Evolutionary conservation across 2,329 filamentous ascomycete species (phyloP).

Genomic region (Periconia sp.): DNA sequence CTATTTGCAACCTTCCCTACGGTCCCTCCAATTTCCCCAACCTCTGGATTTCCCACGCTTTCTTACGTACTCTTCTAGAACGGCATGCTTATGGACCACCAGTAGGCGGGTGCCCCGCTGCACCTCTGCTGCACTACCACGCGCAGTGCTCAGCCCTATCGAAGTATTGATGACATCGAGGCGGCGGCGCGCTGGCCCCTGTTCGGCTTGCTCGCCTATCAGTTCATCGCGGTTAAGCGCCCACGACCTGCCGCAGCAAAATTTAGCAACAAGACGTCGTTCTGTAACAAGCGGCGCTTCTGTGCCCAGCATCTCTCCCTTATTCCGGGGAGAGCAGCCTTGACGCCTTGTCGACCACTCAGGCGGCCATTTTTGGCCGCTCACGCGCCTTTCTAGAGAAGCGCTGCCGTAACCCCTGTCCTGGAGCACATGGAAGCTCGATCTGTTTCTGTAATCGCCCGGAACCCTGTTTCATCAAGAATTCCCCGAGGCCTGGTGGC

Average conservation of each 20-base stretch:
- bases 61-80: constrained; percentile 9
- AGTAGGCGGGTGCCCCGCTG: constrained; percentile 1
- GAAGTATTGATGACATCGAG: constrained; percentile 32
- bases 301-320: constrained; percentile 28
- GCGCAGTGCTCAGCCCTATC: constrained; percentile 37
- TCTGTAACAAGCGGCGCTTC: constrained; percentile 49
- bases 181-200: too few relatives aligned
- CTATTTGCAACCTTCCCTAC: constrained; percentile 7
- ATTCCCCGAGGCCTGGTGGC: constrained; percentile 43
- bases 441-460: constrained; percentile 28
- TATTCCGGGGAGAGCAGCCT: constrained; percentile 28
- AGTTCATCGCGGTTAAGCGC: constrained; percentile 24
- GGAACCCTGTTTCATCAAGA: constrained; percentile 46
- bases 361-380: constrained; percentile 33
- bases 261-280: constrained; percentile 38
- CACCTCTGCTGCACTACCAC: constrained; percentile 33
- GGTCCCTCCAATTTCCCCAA: background rate
- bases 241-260: constrained; percentile 29
- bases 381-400: constrained; percentile 35
- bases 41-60: background rate
- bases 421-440: too few relatives aligned
- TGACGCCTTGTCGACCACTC: constrained; percentile 35
- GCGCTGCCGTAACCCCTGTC: constrained; percentile 30
- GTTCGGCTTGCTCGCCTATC: constrained; percentile 31
- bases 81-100: constrained; percentile 9